Base-by-base conservation (phyloP, 805 yeast species). In the Vanderwaltozyma tropicalis region DNA sequence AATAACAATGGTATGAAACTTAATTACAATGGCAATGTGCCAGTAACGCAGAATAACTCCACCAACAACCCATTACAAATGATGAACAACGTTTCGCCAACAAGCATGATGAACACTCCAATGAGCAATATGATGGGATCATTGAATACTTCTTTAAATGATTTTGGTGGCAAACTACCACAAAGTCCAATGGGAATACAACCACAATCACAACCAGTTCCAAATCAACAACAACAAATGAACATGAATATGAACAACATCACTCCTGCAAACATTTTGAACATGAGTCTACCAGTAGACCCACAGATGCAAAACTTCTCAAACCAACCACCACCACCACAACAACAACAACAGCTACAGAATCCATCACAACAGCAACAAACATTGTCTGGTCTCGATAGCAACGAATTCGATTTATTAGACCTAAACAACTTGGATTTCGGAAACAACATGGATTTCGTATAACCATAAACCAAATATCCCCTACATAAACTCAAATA, bases 381-480 rank as follows among this genome's bases (percentile, higher is more conserved):
- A 11, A 31, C 10, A 18, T 22, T 25, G 15, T 19, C 26, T 3
- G 14, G 28, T 19, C 3, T 37, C 5, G 39, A 32, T 26, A 37
- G 19, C 31, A 47, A 41, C 22, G 47, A 44, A 8, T 44, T 46
- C 17, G 50, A 42, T 32, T 44, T 48, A 15, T 34, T 52, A 25
- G 61, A 55, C 38, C 44, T 57, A 22, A 52, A 51, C 35, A 51
- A 49, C 36, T 32, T 57, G 18, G 62, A 57, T 34, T 44, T 57
- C 11, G 47, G 54, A 21, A 48, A 42, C 26, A 54, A 52, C 38
- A 49, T 57, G 55, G 61, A 57, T 33, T 56, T 57, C 44, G 36
- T 57, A 20, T 53, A 29, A n/a, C n/a, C n/a, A n/a, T n/a, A n/a
- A n/a, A n/a, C n/a, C n/a, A n/a, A n/a, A n/a, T n/a, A n/a, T n/a